phyloP scores from a whole-genome alignment of 345 rosid species.

The Fremontodendron californicum region DNA sequence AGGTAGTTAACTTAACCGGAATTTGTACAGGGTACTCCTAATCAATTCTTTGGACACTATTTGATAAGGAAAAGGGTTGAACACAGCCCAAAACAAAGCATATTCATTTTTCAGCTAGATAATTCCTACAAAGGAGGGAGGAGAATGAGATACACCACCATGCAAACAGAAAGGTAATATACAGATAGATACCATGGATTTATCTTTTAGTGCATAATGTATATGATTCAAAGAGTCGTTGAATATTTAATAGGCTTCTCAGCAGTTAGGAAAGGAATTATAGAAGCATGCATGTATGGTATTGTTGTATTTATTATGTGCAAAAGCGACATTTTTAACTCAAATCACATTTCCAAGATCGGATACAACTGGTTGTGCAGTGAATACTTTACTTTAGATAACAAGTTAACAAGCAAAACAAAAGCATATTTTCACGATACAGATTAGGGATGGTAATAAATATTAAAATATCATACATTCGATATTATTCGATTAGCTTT shows the following conservation, averaged over 20 bases:
- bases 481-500: no score
- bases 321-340: no score
- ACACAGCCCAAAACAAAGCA: neutral
- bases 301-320: neutral
- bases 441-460: no score
- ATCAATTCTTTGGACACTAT: neutral
- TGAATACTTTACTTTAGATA: no score
- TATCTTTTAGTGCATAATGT: conserved; percentile 2
- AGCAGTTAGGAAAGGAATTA: neutral
- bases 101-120: neutral
- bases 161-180: neutral
- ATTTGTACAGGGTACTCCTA: neutral
- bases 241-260: neutral
- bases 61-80: neutral
- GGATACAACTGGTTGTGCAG: neutral
- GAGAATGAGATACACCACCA: neutral
- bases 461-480: no score
- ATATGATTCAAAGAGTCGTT: neutral
- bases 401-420: no score
- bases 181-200: neutral
- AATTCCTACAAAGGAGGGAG: neutral
- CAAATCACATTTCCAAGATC: neutral
- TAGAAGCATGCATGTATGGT: neutral
- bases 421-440: no score
- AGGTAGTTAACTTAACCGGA: neutral